Base-by-base conservation (phyloP, 2,329 filamentous ascomycete genomes). In the Colletotrichum sp. region DNA sequence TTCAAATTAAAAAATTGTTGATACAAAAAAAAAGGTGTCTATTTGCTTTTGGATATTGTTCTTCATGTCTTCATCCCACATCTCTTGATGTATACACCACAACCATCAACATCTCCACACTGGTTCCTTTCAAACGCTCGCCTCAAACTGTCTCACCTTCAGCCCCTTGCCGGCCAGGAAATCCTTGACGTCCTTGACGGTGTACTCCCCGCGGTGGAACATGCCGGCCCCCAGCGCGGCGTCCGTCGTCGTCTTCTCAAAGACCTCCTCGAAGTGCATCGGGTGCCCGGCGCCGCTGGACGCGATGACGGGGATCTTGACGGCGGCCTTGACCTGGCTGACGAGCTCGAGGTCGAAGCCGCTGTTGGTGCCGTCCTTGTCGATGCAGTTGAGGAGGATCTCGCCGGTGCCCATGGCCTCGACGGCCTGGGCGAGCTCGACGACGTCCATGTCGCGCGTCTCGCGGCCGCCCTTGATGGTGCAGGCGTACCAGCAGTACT, bases 401-500 rank as follows among this genome's bases (percentile, higher is more conserved):
- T 99, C 97, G 72, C 97, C 97, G 3, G 95, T 92, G 69, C 97
- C 97, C 95, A 99, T 98, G 72, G 95, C 96, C 87, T 99, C 96
- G 44, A 99, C 96, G 15, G 97, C 97, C 79, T 91, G 92, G 12
- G 94, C 92, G 12, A 99, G 91, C 86, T 99, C 95, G 16, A 96
- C 92, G 19, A 98, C 97, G 83, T 99, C 96, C 79, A 99, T 89
- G 84, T 99, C 96, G 76, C 96, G 92, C n/a, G 94, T 96, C 87
- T 99, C 96, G 77, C 97, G 93, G 8, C 97, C 97, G 63, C 97
- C 97, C 87, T 96, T 98, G 87, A 98, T 95, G 8, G 97, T 99
- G 87, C 97, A 99, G 74, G 97, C 96, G 84, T 98, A 99, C 96
- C 96, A 99, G 88, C 95, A 98, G 85, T 92, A 94, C 69, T 88